Evolutionary conservation across 169 alveolate species (phyloP).

Genomic region (Eimeria sp.): DNA sequence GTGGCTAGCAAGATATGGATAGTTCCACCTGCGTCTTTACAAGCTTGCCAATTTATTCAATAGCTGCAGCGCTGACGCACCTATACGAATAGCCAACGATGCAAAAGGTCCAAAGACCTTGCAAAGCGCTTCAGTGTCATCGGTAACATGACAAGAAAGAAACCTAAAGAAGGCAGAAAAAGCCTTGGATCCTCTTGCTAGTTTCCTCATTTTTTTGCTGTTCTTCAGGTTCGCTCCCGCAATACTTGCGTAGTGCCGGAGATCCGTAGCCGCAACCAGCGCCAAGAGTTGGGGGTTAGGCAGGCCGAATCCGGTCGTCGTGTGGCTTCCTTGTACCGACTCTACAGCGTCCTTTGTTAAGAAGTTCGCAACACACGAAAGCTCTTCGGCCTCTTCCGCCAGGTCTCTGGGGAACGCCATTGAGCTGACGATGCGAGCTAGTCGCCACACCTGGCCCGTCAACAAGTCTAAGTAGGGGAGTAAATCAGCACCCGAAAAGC

Average conservation of each 20-base stretch:
- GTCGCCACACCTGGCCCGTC: conserved; percentile 53
- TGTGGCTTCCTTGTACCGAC: background rate
- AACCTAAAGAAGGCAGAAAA: conserved; percentile 43
- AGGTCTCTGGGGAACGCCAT: background rate
- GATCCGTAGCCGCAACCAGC: conserved; percentile 36
- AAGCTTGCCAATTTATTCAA: background rate
- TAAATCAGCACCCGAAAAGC: conserved; percentile 5
- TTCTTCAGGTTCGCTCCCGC: conserved; percentile 46
- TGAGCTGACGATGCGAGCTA: conserved; percentile 1
- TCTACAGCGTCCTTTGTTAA: conserved; percentile 21
- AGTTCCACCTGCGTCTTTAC: background rate
- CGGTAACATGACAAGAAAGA: conserved; percentile 20
- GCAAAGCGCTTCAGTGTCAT: conserved; percentile 35
- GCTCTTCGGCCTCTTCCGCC: conserved; percentile 16
- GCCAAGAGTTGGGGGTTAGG: conserved; percentile 61
- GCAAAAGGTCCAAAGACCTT: conserved; percentile 39
- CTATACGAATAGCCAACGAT: conserved; percentile 57
- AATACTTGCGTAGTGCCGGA: conserved; percentile 41
- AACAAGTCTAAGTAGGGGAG: conserved; percentile 48
- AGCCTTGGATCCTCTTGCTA: conserved; percentile 10
- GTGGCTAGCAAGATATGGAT: background rate
- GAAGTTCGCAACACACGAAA: conserved; percentile 14
- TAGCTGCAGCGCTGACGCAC: background rate
- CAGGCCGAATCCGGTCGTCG: conserved; percentile 3
- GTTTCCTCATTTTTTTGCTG: conserved; percentile 47